Evolutionary conservation across 1,284 basidiomycete species (phyloP), one percentile per base, ranked within the genome.

Genomic region (Pisolithus thermaeus): DNA sequence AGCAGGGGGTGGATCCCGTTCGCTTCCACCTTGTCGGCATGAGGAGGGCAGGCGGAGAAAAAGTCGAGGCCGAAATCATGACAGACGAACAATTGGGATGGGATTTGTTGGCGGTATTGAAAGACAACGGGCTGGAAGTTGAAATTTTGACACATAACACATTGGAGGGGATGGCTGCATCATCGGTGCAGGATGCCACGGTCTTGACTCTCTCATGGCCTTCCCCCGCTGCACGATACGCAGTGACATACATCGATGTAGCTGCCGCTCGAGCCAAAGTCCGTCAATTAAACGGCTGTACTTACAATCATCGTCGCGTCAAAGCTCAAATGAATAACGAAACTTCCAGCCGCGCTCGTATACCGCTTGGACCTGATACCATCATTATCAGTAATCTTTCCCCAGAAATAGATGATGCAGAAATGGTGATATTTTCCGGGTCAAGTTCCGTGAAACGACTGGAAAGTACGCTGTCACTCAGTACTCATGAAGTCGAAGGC

Each of bases 251-350:
- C 51, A 4, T 46, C 4, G 65, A 62, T 1, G 53, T 56, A 1
- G 51, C 59, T 22, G 71, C 74, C 0, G 54, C 47, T 47, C 25
- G 68, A 66, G 53, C 57, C 54, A 63, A 66, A 51, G 63, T 51
- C 63, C 66, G 6, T 32, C 56, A 60, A 28, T 61, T 80, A 43
- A 55, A 79, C 47, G 59, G 66, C 28, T 54, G 41, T 27, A 42
- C 66, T 45, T 72, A 49, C 67, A 14, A 54, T 16, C 72, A 73
- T 22, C 71, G 74, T 22, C 70, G 62, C 7, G 65, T 81, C 52
- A 74, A 62, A 36, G 77, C 69, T 1, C 63, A 68, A 39, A 67
- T 75, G 62, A 73, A 79, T 45, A 14, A 61, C 59, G 52, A 65
- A 56, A 38, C 73, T 61, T 28, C 53, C 27, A 65, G 67, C 20